Evolutionary conservation across 139 green algal species (phyloP), one percentile per base, ranked within the genome.

Genomic region (Chlamydomonas urium): DNA sequence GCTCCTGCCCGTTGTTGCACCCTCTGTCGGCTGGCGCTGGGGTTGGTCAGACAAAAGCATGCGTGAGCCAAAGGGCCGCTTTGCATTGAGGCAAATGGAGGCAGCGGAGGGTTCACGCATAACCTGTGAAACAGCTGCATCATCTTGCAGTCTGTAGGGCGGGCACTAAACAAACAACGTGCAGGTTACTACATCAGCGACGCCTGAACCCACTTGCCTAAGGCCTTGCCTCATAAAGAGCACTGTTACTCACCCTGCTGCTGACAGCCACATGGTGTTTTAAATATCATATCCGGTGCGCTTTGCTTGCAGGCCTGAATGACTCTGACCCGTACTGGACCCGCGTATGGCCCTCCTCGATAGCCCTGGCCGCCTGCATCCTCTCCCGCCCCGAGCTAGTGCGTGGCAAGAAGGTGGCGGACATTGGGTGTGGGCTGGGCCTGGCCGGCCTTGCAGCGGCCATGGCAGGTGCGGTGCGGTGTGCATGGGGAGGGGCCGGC

Each of bases 321-420:
- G 83, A 88, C 37, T 28, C 61, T 1, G 85, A 93, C 78, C 82
- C 87, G 3, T 93, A 91, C 79, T 93, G 90, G 90, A 74, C 72
- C 19, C 78, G 84, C 19, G 80, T 79, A 6, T 97, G 92, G 92
- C 90, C 91, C 6, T 92, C 86, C 0, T 89, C 91, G 2, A 66
- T 95, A 4, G 85, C 86, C 19, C 77, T 96, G 28, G 84, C 89
- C 0, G 59, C 59, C 0, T 3, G 29, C 14, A 62, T 73, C 19
- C 69, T 76, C 2, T 37, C 50, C 24, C 31, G 1, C 28, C 75
- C 59, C 0, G 23, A 71, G 2, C 69, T 80, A 31, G 78, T 71
- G 24, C 28, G 26, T n/a, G 75, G 81, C 38, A 79, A 80, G 57
- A 48, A 58, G 1, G 88, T 96, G 38, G 82, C 73, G 57, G 88